These are phyloP conservation scores for Wallacemonas sp. DNA, from an alignment of 208 protist genomes.

Conservation along the genomic window DNA sequence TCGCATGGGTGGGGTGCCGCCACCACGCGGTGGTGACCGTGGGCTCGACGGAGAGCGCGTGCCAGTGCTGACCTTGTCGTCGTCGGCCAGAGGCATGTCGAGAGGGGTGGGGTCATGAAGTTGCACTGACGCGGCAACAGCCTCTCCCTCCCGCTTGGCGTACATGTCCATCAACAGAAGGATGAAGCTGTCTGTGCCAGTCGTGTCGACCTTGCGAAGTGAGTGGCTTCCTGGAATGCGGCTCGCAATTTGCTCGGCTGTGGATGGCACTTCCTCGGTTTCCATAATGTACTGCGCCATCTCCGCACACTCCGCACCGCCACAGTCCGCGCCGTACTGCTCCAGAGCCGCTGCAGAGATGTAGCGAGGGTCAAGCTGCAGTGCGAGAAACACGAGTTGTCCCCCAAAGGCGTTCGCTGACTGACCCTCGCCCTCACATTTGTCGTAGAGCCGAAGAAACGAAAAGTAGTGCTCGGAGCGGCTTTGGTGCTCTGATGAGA, in stretches of 20 bases:
- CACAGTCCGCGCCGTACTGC: conserved; percentile 45
- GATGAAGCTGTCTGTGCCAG: conserved; percentile 79
- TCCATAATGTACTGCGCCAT: conserved; percentile 60
- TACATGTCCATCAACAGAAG: conserved; percentile 87
- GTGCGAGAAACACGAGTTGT: conserved; percentile 78
- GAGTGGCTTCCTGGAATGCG: conserved; percentile 22
- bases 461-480: conserved; percentile 89
- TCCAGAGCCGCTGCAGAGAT: conserved; percentile 63
- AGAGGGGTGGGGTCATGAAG: neutral
- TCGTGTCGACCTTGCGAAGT: conserved; percentile 21
- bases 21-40: neutral
- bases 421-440: conserved; percentile 61
- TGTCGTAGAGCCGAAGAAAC: conserved; percentile 87
- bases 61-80: conserved; percentile 9
- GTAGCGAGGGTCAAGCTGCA: conserved; percentile 78
- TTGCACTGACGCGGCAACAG: conserved; percentile 3
- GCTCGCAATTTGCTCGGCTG: conserved; percentile 73
- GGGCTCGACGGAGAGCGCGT: conserved; percentile 11
- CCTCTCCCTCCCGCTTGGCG: conserved; percentile 49
- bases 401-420: conserved; percentile 50
- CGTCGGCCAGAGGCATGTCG: neutral
- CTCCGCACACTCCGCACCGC: conserved; percentile 46
- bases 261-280: conserved; percentile 72
- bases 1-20: conserved; percentile 21
- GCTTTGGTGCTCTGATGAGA: conserved; percentile 16